Conservation (phyloP, 163 green algal species). For the Chloromonas sp. region DNA sequence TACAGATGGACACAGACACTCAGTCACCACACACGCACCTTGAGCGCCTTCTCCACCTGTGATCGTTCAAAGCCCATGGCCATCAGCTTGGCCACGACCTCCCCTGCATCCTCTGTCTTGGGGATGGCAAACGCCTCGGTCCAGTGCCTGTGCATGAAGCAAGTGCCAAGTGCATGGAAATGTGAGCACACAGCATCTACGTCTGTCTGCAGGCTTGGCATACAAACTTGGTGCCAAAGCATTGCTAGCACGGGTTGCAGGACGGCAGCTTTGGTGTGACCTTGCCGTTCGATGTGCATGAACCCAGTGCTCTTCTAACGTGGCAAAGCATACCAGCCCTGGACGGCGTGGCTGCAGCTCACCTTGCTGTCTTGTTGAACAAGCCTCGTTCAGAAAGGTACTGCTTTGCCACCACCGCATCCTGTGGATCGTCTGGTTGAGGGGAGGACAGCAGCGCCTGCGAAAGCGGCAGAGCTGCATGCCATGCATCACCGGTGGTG, state of each 20-base stretch:
- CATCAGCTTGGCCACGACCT: conserved; percentile 42
- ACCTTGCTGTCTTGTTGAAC: conserved; percentile 63
- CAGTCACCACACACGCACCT: background rate
- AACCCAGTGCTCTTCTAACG: background rate
- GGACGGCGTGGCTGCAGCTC: background rate
- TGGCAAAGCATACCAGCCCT: background rate
- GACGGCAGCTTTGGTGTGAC: too few species aligned
- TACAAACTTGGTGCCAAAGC: background rate
- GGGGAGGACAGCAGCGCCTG: conserved; percentile 78
- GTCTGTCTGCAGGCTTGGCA: background rate
- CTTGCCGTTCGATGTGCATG: background rate
- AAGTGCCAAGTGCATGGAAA: background rate
- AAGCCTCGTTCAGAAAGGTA: conserved; percentile 59
- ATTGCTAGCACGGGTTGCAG: too few species aligned
- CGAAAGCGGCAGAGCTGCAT: conserved; percentile 1
- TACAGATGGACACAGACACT: too few species aligned
- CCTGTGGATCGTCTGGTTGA: conserved; percentile 83
- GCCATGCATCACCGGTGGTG: background rate
- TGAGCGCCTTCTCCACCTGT: background rate
- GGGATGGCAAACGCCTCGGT: conserved; percentile 49
- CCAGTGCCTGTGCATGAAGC: conserved; percentile 36
- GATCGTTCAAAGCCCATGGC: conserved; percentile 78
- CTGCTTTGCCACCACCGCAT: conserved; percentile 86
- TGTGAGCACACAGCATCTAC: background rate
- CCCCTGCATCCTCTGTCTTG: conserved; percentile 20